These are phyloP conservation scores for Cyberlindnera galapagoensis DNA, from an alignment of 805 yeast genomes.

Conservation along the genomic window DNA sequence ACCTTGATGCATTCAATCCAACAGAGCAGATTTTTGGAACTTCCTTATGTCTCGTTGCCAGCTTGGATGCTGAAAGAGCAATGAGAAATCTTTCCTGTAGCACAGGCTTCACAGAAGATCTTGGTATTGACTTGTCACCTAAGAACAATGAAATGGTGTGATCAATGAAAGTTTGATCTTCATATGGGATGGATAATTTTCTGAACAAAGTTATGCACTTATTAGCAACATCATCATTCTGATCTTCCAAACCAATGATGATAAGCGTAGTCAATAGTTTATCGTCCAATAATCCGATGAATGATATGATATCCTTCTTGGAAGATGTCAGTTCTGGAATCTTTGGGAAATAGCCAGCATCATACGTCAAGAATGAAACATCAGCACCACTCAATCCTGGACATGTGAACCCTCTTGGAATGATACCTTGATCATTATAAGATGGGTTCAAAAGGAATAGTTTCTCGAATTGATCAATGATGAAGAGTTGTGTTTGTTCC, in stretches of 20 bases:
- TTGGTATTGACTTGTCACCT: constrained; percentile 36
- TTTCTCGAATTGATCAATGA: constrained; percentile 43
- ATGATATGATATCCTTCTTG: constrained; percentile 35
- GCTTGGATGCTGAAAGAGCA: constrained; percentile 43
- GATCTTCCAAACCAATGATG: constrained; percentile 59
- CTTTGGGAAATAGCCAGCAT: constrained; percentile 60
- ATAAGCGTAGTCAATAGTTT: constrained; percentile 40
- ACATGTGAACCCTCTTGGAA: constrained; percentile 39
- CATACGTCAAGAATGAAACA: constrained; percentile 54
- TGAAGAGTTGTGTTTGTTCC: constrained; percentile 35
- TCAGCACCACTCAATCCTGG: constrained; percentile 63
- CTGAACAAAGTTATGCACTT: constrained; percentile 44
- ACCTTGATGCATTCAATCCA: constrained; percentile 51
- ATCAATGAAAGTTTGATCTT: constrained; percentile 39
- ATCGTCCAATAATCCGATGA: constrained; percentile 29
- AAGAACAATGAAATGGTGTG: constrained; percentile 40
- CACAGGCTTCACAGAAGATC: constrained; percentile 47
- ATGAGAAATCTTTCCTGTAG: constrained; percentile 51
- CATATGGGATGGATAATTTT: constrained; percentile 45
- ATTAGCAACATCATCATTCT: constrained; percentile 48
- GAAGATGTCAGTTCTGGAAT: constrained; percentile 37
- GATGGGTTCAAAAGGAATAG: constrained; percentile 53
- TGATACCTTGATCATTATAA: constrained; percentile 28
- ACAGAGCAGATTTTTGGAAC: constrained; percentile 46
- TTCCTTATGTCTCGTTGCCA: constrained; percentile 36